Conservation (phyloP, 2,329 filamentous ascomycete genomes). For the Diaporthe citriasiana region DNA sequence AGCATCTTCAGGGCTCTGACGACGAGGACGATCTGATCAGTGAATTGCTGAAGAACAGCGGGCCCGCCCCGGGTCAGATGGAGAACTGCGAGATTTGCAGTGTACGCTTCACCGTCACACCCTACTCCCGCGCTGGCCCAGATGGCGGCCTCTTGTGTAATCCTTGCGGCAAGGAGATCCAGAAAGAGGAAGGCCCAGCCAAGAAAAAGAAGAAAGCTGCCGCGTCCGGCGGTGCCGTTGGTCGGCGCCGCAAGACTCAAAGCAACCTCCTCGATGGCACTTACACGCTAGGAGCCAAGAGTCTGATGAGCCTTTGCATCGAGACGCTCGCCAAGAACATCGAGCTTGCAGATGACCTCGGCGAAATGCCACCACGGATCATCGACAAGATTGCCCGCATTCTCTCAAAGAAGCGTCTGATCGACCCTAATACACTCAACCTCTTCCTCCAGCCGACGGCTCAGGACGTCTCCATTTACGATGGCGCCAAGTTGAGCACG, state of each 20-base stretch:
- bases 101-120: slow-evolving; percentile 93
- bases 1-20: slow-evolving; percentile 53
- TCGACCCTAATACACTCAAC: slow-evolving; percentile 67
- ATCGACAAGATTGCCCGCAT: slow-evolving; percentile 72
- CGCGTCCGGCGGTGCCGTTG: slow-evolving; percentile 66
- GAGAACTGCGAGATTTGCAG: slow-evolving; percentile 88
- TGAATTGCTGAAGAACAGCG: slow-evolving; percentile 61
- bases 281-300: slow-evolving; percentile 75
- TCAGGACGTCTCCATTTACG: slow-evolving; percentile 69
- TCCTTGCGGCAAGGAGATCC: slow-evolving; percentile 82
- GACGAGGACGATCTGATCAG: slow-evolving; percentile 66
- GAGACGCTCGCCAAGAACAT: slow-evolving; percentile 75
- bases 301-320: slow-evolving; percentile 74
- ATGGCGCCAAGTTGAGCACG: slow-evolving; percentile 74
- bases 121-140: slow-evolving; percentile 86
- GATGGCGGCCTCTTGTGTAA: slow-evolving; percentile 89
- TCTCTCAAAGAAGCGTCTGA: slow-evolving; percentile 71
- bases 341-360: slow-evolving; percentile 72
- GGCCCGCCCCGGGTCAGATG: slow-evolving; percentile 83
- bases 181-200: slow-evolving; percentile 72
- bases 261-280: slow-evolving; percentile 88
- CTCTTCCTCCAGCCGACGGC: slow-evolving; percentile 69
- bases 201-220: slow-evolving; percentile 68
- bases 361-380: slow-evolving; percentile 67
- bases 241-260: slow-evolving; percentile 80